phyloP scores from a whole-genome alignment of 495 filamentous ascomycete species.

The Penicillium salamii region DNA sequence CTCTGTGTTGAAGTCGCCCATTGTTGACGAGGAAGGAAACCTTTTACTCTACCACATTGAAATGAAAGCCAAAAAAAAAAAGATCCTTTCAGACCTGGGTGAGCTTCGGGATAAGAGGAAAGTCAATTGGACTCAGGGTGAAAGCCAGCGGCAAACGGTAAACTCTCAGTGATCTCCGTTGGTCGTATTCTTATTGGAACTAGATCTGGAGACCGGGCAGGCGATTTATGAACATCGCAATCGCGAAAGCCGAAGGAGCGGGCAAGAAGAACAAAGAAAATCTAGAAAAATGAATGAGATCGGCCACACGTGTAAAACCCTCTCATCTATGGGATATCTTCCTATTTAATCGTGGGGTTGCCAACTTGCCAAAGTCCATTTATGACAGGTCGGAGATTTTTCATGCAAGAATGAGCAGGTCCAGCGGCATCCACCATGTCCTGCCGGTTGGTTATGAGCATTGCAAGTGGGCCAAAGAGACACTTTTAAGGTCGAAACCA shows the following conservation, averaged over 20 bases:
- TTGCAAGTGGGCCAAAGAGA: background rate
- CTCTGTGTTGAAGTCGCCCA: constrained; percentile 47
- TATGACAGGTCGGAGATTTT: constrained; percentile 1
- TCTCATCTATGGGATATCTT: no score
- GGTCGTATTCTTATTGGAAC: constrained; percentile 21
- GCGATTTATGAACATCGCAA: constrained; percentile 20
- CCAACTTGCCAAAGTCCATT: background rate
- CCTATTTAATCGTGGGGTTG: no score
- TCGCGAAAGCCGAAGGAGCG: background rate
- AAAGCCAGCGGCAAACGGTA: background rate
- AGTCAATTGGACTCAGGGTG: constrained; percentile 8
- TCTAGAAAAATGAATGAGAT: background rate
- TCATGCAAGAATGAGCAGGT: background rate
- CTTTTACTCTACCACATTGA: constrained; percentile 2
- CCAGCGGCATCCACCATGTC: constrained; percentile 1
- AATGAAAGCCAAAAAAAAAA: constrained; percentile 3
- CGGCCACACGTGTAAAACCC: background rate
- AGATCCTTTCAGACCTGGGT: constrained; percentile 1
- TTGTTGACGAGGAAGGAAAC: constrained; percentile 3
- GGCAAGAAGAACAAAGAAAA: background rate
- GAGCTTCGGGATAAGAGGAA: constrained; percentile 24
- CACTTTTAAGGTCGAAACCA: constrained; percentile 4
- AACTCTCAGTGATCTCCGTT: constrained; percentile 7
- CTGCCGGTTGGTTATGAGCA: background rate
- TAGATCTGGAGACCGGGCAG: constrained; percentile 1